Evolutionary conservation across 2,329 filamentous ascomycete species (phyloP).

Genomic region (Xylaria hypoxylon): DNA sequence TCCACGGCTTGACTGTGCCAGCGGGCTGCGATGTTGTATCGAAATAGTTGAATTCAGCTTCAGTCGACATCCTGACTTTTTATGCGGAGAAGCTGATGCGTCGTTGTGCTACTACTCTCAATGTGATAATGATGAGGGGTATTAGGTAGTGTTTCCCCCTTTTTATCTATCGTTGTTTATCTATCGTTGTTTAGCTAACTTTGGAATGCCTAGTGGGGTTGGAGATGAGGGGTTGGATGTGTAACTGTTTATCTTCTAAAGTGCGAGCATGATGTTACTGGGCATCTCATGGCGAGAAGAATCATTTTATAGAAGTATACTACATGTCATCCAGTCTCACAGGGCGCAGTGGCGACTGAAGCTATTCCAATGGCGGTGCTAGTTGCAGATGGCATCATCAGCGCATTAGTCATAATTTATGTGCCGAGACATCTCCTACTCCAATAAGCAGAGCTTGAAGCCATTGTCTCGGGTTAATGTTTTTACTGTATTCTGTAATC

Average conservation of each 20-base stretch:
- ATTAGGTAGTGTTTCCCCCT: neutral
- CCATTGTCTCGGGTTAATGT: slow-evolving; percentile 4
- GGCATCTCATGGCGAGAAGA: neutral
- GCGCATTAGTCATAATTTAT: slow-evolving; percentile 20
- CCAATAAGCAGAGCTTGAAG: slow-evolving; percentile 1
- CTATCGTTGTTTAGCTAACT: too few species aligned
- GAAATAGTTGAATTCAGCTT: slow-evolving; percentile 69
- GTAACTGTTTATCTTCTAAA: neutral
- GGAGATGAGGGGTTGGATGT: slow-evolving; percentile 22
- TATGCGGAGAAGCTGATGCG: neutral
- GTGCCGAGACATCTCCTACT: slow-evolving; percentile 2
- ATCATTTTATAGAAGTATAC: slow-evolving; percentile 24
- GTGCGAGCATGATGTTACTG: neutral
- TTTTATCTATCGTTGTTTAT: too few species aligned
- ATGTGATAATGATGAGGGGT: neutral
- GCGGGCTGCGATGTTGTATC: slow-evolving; percentile 62
- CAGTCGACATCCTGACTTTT: slow-evolving; percentile 63
- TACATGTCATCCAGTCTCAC: neutral
- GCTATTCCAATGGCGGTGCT: neutral
- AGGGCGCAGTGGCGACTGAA: slow-evolving; percentile 20
- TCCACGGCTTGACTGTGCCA: slow-evolving; percentile 66
- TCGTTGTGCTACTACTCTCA: neutral
- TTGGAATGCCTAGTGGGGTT: slow-evolving; percentile 7
- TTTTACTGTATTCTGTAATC: slow-evolving; percentile 21
- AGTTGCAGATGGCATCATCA: slow-evolving; percentile 33